These are phyloP conservation scores for Claviceps sp. DNA, from an alignment of 2,329 filamentous ascomycete species.

Conservation along the genomic window DNA sequence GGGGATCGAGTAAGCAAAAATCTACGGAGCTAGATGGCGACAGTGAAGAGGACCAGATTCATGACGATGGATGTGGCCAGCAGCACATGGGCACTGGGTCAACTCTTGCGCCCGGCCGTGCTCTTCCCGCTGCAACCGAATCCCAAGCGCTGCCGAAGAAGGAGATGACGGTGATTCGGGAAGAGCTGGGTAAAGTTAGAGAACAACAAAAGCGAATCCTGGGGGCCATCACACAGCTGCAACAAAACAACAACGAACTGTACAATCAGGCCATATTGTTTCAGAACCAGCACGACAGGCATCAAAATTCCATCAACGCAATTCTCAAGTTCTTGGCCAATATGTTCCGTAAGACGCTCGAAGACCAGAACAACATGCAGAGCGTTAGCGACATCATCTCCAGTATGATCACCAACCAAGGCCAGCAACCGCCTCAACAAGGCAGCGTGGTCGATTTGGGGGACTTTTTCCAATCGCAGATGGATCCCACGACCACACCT, in stretches of 20 bases:
- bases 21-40: constrained; percentile 2
- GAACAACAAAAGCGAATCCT: constrained; percentile 80
- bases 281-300: constrained; percentile 84
- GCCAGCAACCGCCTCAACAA: constrained; percentile 30
- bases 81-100: constrained; percentile 10
- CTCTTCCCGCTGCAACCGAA: constrained; percentile 27
- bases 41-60: constrained; percentile 56
- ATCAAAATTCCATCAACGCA: constrained; percentile 98
- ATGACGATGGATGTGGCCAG: constrained; percentile 35
- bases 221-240: constrained; percentile 64
- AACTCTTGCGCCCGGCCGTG: constrained; percentile 12
- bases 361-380: constrained; percentile 55
- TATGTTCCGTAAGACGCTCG: constrained; percentile 86
- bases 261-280: constrained; percentile 82
- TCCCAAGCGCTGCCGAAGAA: constrained; percentile 46
- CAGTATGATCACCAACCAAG: constrained; percentile 52
- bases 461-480: constrained; percentile 39
- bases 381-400: constrained; percentile 78
- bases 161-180: constrained; percentile 64
- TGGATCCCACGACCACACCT: constrained; percentile 23
- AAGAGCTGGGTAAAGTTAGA: constrained; percentile 70
- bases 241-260: constrained; percentile 75
- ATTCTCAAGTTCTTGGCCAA: constrained; percentile 94
- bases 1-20: constrained; percentile 44
- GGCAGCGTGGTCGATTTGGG: constrained; percentile 49